Percentiles rank a stretch among this genome's conserved stretches.
Conservation (phyloP, 768 basidiomycete species). For the Lactifluus rugatus region DNA sequence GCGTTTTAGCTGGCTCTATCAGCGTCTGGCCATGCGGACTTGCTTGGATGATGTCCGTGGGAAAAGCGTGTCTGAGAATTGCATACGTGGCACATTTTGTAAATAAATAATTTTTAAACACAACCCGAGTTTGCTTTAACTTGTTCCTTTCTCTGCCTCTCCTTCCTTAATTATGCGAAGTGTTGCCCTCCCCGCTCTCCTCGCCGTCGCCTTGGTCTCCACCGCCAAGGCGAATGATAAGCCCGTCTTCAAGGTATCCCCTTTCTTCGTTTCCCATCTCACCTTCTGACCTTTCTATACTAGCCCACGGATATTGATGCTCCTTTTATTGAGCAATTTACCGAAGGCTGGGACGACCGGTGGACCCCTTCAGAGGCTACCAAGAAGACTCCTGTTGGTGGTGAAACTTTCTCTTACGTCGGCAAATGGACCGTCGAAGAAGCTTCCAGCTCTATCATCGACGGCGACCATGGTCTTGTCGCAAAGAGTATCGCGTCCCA, state of each 20-base stretch:
- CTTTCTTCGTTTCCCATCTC: slow-evolving; percentile 14
- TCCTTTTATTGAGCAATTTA: slow-evolving; percentile 95
- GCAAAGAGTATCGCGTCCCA: slow-evolving; percentile 96
- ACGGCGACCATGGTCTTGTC: slow-evolving; percentile 86
- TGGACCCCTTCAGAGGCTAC: slow-evolving; percentile 98
- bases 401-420: slow-evolving; percentile 95
- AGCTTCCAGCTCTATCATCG: slow-evolving; percentile 61
- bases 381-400: slow-evolving; percentile 93
- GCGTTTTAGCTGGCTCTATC: slow-evolving; percentile 71
- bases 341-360: slow-evolving; percentile 76
- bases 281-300: not conserved
- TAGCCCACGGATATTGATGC: slow-evolving; percentile 74
- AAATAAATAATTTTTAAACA: slow-evolving; percentile 29
- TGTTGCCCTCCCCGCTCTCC: slow-evolving; percentile 67
- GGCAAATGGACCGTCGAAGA: slow-evolving; percentile 97
- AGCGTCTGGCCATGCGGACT: slow-evolving; percentile 91
- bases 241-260: slow-evolving; percentile 53
- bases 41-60: slow-evolving; percentile 47
- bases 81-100: slow-evolving; percentile 35
- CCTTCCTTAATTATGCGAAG: slow-evolving; percentile 59
- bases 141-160: slow-evolving; percentile 29
- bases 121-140: slow-evolving; percentile 23
- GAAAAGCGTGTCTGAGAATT: slow-evolving; percentile 27
- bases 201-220: slow-evolving; percentile 53
- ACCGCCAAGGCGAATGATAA: slow-evolving; percentile 51